Percentiles rank a stretch among this genome's conserved stretches.
phyloP scores from a whole-genome alignment of 2,329 filamentous ascomycete genomes.

The Waltergamsia citrina region DNA sequence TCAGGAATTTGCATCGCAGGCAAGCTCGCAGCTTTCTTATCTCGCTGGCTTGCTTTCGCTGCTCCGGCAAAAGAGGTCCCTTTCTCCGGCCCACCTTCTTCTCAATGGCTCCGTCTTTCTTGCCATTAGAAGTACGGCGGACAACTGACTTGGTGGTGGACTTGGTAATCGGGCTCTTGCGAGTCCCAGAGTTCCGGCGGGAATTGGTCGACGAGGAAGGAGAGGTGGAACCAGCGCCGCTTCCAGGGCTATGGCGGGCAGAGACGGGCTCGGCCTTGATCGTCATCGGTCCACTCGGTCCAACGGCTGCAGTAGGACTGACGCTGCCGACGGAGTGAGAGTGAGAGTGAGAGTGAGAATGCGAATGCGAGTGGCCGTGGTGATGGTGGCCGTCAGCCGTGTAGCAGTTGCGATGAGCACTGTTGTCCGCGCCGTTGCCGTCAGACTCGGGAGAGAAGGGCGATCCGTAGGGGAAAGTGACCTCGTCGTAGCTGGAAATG shows the following conservation, averaged over 20 bases:
- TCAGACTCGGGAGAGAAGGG: conserved; percentile 81
- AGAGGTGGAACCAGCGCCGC: conserved; percentile 49
- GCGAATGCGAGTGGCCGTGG: conserved; percentile 31
- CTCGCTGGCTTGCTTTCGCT: conserved; percentile 92
- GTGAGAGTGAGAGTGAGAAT: conserved; percentile 60
- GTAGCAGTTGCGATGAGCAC: conserved; percentile 52
- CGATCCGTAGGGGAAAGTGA: conserved; percentile 58
- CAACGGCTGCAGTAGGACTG: neutral
- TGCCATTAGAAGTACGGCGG: conserved; percentile 66
- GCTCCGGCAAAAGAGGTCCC: conserved; percentile 83
- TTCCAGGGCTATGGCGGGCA: conserved; percentile 50
- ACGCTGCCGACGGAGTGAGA: conserved; percentile 34
- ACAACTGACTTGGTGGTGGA: conserved; percentile 70
- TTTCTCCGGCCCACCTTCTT: conserved; percentile 90
- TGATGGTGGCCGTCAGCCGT: conserved; percentile 44
- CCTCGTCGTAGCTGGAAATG: conserved; percentile 75
- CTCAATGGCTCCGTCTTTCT: conserved; percentile 70
- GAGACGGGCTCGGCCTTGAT: conserved; percentile 34
- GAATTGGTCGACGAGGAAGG: conserved; percentile 50
- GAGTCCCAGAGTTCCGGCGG: conserved; percentile 61
- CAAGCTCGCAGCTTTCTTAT: conserved; percentile 93
- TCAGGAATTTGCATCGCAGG: conserved; percentile 93
- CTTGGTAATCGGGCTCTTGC: conserved; percentile 74
- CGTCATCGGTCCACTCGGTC: conserved; percentile 56
- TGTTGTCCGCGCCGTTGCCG: conserved; percentile 53